phyloP scores from a whole-genome alignment of 2,329 filamentous ascomycete genomes.

The Proliferodiscus dingleyae region DNA sequence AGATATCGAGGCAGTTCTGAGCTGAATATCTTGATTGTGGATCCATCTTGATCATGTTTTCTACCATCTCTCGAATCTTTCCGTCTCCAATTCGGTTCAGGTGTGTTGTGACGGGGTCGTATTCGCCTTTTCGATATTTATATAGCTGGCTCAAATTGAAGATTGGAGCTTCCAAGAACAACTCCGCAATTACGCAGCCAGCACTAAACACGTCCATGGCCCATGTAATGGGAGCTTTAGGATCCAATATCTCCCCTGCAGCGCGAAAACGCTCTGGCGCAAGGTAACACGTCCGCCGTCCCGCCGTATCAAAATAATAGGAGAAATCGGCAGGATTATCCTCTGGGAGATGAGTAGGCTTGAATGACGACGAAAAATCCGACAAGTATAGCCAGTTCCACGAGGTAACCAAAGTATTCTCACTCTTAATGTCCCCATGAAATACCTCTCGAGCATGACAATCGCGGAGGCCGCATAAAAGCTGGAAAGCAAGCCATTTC shows the following conservation, averaged over 20 bases:
- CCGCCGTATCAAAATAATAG: constrained; percentile 94
- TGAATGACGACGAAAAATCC: constrained; percentile 96
- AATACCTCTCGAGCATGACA: constrained; percentile 86
- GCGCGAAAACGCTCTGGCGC: constrained; percentile 88
- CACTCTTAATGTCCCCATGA: constrained; percentile 97
- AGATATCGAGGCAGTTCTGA: constrained; percentile 90
- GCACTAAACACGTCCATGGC: constrained; percentile 99
- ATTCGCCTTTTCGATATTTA: constrained; percentile 88
- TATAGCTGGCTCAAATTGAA: constrained; percentile 96
- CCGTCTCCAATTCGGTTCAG: constrained; percentile 82
- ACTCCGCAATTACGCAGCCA: constrained; percentile 92
- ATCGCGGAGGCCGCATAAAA: constrained; percentile 86
- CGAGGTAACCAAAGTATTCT: constrained; percentile 93
- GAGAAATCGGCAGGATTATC: constrained; percentile 97
- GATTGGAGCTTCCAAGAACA: constrained; percentile 93
- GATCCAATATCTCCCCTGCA: constrained; percentile 59
- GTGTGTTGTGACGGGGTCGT: constrained; percentile 77
- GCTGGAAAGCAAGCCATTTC: constrained; percentile 96
- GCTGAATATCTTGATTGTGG: constrained; percentile 89
- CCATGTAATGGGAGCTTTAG: constrained; percentile 68
- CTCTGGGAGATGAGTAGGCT: constrained; percentile 87
- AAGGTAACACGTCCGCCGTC: constrained; percentile 86
- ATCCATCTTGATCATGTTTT: constrained; percentile 93
- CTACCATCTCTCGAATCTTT: constrained; percentile 81
- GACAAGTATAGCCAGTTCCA: constrained; percentile 99